Conservation (phyloP, 768 basidiomycete genomes). For the Neoboletus brunneissimus region DNA sequence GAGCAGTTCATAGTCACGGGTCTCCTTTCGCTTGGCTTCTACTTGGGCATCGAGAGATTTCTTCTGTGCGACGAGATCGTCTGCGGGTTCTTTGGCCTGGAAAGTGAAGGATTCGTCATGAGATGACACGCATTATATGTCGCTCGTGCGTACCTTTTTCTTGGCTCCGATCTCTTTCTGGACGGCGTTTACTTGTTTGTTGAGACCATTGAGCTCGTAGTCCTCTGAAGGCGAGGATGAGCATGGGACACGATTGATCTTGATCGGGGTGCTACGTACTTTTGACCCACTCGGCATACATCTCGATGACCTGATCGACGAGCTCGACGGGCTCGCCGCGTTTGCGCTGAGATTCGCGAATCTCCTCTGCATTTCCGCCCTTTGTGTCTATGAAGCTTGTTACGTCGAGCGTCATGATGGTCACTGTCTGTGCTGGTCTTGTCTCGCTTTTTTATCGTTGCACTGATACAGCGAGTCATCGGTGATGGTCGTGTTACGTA, state of each 20-base stretch:
- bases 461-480: not conserved
- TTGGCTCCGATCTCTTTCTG: constrained; percentile 94
- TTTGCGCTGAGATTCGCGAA: constrained; percentile 89
- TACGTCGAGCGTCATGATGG: constrained; percentile 77
- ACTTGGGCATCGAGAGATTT: constrained; percentile 81
- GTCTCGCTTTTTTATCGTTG: not conserved
- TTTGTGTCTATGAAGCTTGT: constrained; percentile 79
- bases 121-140: not conserved
- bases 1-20: constrained; percentile 68
- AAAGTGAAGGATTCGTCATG: not conserved
- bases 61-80: constrained; percentile 83
- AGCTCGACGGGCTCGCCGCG: constrained; percentile 86
- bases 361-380: constrained; percentile 89
- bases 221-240: constrained; percentile 55
- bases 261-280: constrained; percentile 52
- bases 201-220: constrained; percentile 73
- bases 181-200: constrained; percentile 82
- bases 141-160: constrained; percentile 68
- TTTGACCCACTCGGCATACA: constrained; percentile 93
- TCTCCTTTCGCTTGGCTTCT: constrained; percentile 69
- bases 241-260: not conserved
- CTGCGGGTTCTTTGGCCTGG: constrained; percentile 89
- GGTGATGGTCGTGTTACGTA: constrained; percentile 8
- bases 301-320: constrained; percentile 89
- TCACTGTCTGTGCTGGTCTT: not conserved